Conservation (phyloP, 768 basidiomycete species). For the Lyophyllum decastes region DNA sequence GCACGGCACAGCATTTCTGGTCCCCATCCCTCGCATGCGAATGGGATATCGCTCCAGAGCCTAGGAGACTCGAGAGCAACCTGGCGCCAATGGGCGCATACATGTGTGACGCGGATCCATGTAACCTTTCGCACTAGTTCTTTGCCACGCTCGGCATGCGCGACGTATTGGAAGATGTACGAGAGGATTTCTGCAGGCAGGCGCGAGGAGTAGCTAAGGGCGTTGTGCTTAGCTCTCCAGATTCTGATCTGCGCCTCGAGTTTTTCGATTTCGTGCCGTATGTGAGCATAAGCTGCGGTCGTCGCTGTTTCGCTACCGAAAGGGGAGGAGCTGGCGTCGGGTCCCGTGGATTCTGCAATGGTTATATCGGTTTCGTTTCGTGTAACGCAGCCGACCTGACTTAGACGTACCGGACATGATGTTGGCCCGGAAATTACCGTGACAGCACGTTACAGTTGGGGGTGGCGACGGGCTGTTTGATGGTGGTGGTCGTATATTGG, state of each 20-base stretch:
- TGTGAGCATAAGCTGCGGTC: too few species aligned
- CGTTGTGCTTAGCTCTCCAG: neutral
- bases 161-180: neutral
- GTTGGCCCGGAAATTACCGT: neutral
- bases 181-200: neutral
- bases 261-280: too few species aligned
- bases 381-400: neutral
- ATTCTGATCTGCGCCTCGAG: neutral
- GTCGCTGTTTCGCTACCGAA: too few species aligned
- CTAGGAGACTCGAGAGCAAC: conserved; percentile 4
- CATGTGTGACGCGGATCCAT: conserved; percentile 4
- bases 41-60: neutral
- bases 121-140: neutral
- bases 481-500: too few species aligned
- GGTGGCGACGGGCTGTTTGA: too few species aligned
- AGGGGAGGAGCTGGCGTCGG: too few species aligned
- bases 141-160: neutral
- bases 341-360: too few species aligned
- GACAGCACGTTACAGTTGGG: too few species aligned
- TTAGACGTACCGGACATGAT: neutral
- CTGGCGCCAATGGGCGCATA: conserved; percentile 3
- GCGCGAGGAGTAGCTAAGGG: neutral
- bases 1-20: conserved; percentile 3
- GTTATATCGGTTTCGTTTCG: too few species aligned
- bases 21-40: neutral